These are phyloP conservation scores for Botrytis aclada DNA, from an alignment of 2,329 filamentous ascomycete genomes.

Conservation along the genomic window DNA sequence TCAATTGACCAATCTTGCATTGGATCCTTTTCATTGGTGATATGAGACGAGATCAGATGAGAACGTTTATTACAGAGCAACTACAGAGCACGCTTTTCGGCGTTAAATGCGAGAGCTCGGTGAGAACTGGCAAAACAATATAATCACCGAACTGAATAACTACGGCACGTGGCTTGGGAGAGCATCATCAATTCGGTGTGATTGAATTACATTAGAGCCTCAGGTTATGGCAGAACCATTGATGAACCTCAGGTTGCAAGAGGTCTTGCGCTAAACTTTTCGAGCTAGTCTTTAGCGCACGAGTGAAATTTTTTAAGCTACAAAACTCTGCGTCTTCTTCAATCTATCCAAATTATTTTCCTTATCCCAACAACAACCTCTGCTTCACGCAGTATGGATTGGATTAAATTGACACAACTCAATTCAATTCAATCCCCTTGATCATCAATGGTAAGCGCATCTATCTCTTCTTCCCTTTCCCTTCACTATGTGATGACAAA, in stretches of 20 bases:
- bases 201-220: no score
- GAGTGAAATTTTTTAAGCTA: slow-evolving; percentile 14
- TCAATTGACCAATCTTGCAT: neutral
- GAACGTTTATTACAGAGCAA: neutral
- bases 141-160: neutral
- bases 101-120: neutral
- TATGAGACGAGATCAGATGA: slow-evolving; percentile 7
- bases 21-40: neutral
- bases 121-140: neutral
- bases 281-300: slow-evolving; percentile 10
- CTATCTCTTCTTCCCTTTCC: slow-evolving; percentile 24
- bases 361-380: slow-evolving; percentile 25
- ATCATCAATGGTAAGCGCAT: slow-evolving; percentile 28
- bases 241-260: neutral
- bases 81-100: neutral
- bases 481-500: slow-evolving; percentile 69
- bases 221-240: accelerated
- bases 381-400: slow-evolving; percentile 23
- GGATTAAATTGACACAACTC: neutral
- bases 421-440: neutral
- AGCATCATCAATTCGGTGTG: neutral
- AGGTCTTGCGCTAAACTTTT: neutral
- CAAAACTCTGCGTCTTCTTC: slow-evolving; percentile 10
- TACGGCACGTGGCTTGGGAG: neutral
- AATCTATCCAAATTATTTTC: neutral